These are phyloP conservation scores for Exophiala bonariae DNA, from an alignment of 2,329 filamentous ascomycete species.

Conservation along the genomic window DNA sequence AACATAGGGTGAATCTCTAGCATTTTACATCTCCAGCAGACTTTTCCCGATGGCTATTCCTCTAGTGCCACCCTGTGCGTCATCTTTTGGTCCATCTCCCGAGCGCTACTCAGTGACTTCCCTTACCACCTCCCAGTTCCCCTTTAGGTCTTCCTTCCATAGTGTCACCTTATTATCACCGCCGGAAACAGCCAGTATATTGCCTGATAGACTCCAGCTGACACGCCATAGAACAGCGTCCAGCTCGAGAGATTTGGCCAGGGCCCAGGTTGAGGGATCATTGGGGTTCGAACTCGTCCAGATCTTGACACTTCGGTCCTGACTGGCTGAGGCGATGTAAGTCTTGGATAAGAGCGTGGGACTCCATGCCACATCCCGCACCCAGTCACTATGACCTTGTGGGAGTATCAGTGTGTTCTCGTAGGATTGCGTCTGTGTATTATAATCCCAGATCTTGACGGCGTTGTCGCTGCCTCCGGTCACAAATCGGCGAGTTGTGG, in stretches of 20 bases:
- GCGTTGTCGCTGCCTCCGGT: conserved; percentile 93
- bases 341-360: conserved; percentile 92
- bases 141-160: conserved; percentile 97
- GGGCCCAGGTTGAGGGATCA: conserved; percentile 71
- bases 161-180: conserved; percentile 95
- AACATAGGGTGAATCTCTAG: too few relatives aligned
- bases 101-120: conserved; percentile 77
- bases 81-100: not conserved
- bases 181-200: conserved; percentile 89
- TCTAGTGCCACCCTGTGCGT: not conserved
- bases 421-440: conserved; percentile 57
- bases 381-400: conserved; percentile 88
- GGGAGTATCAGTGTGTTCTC: conserved; percentile 58
- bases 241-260: conserved; percentile 78
- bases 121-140: conserved; percentile 97
- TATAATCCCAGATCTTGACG: conserved; percentile 90
- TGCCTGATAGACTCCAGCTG: conserved; percentile 96
- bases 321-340: conserved; percentile 92
- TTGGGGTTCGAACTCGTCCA: conserved; percentile 75
- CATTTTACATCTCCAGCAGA: not conserved
- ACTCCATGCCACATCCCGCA: conserved; percentile 95
- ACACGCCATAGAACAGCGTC: conserved; percentile 92
- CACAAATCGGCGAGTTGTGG: conserved; percentile 75
- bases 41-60: not conserved
- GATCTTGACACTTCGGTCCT: conserved; percentile 96